A percentile compares a stretch with the other conserved stretches of the same genome.
phyloP scores from a whole-genome alignment of 345 rosid species.

The thale cress (Arabidopsis thaliana) region TAIR10.1 NC_003070.9:25846001-25846500 shows the following conservation, averaged over 20 bases:
- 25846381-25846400: neutral
- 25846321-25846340: neutral
- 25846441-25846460: neutral
- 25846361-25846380: neutral
- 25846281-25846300: neutral
- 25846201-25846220: no score
- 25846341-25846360: neutral
- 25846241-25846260: neutral
- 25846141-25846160: neutral
- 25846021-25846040: no score
- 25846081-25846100: neutral
- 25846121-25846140: neutral
- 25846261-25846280: neutral
- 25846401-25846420: neutral
- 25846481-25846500: neutral
- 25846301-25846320: neutral
- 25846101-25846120: conserved; percentile 3
- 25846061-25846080: conserved; percentile 14
- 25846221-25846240: neutral
- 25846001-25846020: neutral
- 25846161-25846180: neutral
- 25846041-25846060: neutral
- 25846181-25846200: neutral
- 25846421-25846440: neutral
- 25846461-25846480: neutral